Percentiles rank a stretch among this genome's conserved stretches.
phyloP scores from a whole-genome alignment of 2,329 filamentous ascomycete genomes.

The Diaporthe aspalathi region DNA sequence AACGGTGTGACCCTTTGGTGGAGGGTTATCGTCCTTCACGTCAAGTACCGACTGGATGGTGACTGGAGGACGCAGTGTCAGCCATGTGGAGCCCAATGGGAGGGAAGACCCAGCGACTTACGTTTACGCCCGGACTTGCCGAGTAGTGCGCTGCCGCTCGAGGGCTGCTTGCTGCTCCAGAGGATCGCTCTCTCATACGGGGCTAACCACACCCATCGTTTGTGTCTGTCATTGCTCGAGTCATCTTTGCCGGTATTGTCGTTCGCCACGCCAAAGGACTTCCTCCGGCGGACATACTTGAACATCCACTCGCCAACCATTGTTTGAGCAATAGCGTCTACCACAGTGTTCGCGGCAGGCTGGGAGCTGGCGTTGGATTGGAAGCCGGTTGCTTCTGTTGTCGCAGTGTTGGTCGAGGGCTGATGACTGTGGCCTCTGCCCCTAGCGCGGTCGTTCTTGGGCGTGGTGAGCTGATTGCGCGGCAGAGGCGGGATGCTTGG shows the following conservation, averaged over 20 bases:
- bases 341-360: slow-evolving; percentile 81
- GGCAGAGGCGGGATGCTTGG: slow-evolving; percentile 79
- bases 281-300: slow-evolving; percentile 88
- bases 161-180: slow-evolving; percentile 98
- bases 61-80: slow-evolving; percentile 68
- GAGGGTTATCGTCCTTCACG: slow-evolving; percentile 91
- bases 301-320: slow-evolving; percentile 99
- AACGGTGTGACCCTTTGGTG: slow-evolving; percentile 74
- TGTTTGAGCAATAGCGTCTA: slow-evolving; percentile 96
- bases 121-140: slow-evolving; percentile 95
- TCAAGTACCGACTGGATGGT: slow-evolving; percentile 96
- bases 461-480: slow-evolving; percentile 75
- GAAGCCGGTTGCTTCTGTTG: slow-evolving; percentile 56
- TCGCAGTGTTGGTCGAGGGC: slow-evolving; percentile 69
- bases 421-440: slow-evolving; percentile 61
- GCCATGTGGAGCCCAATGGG: slow-evolving; percentile 20
- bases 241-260: slow-evolving; percentile 76
- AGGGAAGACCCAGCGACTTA: slow-evolving; percentile 63
- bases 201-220: slow-evolving; percentile 98
- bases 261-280: slow-evolving; percentile 84
- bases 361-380: slow-evolving; percentile 68
- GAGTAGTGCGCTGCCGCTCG: slow-evolving; percentile 85
- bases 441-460: slow-evolving; percentile 54
- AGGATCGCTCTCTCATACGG: slow-evolving; percentile 96
- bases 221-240: slow-evolving; percentile 84